Evolutionary conservation across 225 moss, liverwort and hornwort species (phyloP), one percentile per base, ranked within the genome.

Genomic region (Polytrichum commune): DNA sequence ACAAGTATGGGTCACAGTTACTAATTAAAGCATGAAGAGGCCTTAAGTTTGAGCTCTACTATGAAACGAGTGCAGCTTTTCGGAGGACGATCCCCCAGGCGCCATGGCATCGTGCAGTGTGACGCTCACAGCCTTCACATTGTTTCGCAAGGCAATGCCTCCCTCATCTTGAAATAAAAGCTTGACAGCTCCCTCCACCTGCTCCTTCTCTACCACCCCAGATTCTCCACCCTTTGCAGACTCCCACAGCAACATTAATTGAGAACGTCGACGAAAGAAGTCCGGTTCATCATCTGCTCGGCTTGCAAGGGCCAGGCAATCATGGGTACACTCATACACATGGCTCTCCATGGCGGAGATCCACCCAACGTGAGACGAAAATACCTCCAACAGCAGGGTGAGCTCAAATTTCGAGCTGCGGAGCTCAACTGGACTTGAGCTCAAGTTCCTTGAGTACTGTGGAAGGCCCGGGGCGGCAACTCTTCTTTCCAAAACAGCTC

Each of bases 311-410:
- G 81, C 87, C 87, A 87, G 0, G 76, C 87, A 8, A 84, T 72
- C 64, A 84, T 79, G 0, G 84, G 87, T 0, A 84, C 77, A 4
- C 81, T 79, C 0, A 77, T n/a, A 0, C 38, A 2, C 1, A 84
- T n/a, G 8, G 74, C 81, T 74, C 29, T 87, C 87, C 0, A 84
- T 1, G 19, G 72, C 6, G 65, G 87, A 87, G 60, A 84, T 87
- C 87, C 87, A 87, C 1, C 86, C 86, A 0, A 82, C 83, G 7
- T 86, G 86, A 27, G 65, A 74, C 54, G 82, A 30, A 35, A 64
- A 64, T n/a, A n/a, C 64, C 64, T 64, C 64, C 64, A 64, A 64
- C 64, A 22, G 64, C 64, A 18, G 64, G 63, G 29, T 64, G 64
- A 18, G 27, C 64, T 1, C 28, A 27, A 18, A 64, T 64, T 6